Conservation (phyloP, 805 yeast genomes). For the Suhomyces vadensis region DNA sequence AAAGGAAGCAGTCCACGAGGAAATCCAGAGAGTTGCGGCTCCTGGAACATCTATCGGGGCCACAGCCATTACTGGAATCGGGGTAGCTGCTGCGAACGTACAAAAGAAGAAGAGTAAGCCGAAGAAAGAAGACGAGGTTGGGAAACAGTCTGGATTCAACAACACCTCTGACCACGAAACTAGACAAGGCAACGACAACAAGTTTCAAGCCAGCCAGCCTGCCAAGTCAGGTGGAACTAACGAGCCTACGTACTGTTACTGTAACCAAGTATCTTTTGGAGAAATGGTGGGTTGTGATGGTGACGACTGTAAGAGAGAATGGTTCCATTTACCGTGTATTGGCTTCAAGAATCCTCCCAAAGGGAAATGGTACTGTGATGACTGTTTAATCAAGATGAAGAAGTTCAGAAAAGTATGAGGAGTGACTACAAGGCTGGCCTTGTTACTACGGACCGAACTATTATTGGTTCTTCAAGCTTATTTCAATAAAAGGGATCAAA, state of each 20-base stretch:
- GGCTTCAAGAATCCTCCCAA: slow-evolving; percentile 85
- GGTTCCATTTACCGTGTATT: slow-evolving; percentile 95
- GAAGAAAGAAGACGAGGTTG: slow-evolving; percentile 14
- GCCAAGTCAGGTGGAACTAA: slow-evolving; percentile 8
- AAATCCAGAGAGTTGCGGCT: slow-evolving; percentile 8
- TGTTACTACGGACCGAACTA: too few species aligned
- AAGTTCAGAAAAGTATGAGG: slow-evolving; percentile 16
- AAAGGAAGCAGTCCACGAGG: slow-evolving; percentile 14
- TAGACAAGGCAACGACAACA: slow-evolving; percentile 11
- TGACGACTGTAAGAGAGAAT: slow-evolving; percentile 83
- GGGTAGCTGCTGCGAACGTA: background rate
- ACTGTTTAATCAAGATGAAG: slow-evolving; percentile 38
- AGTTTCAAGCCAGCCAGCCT: slow-evolving; percentile 1
- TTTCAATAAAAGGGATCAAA: too few species aligned
- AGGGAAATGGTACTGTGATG: slow-evolving; percentile 50
- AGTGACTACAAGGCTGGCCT: too few species aligned
- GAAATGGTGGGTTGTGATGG: slow-evolving; percentile 99
- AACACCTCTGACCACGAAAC: slow-evolving; percentile 13
- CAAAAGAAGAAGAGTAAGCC: slow-evolving; percentile 19
- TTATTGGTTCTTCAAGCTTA: too few species aligned
- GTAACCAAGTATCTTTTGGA: slow-evolving; percentile 95
- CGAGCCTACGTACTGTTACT: slow-evolving; percentile 92
- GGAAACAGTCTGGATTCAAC: slow-evolving; percentile 8
- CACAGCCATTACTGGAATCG: background rate
- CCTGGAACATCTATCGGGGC: slow-evolving; percentile 2